These are phyloP conservation scores for Sarcodon sp. DNA, from an alignment of 768 basidiomycete species.

Conservation along the genomic window DNA sequence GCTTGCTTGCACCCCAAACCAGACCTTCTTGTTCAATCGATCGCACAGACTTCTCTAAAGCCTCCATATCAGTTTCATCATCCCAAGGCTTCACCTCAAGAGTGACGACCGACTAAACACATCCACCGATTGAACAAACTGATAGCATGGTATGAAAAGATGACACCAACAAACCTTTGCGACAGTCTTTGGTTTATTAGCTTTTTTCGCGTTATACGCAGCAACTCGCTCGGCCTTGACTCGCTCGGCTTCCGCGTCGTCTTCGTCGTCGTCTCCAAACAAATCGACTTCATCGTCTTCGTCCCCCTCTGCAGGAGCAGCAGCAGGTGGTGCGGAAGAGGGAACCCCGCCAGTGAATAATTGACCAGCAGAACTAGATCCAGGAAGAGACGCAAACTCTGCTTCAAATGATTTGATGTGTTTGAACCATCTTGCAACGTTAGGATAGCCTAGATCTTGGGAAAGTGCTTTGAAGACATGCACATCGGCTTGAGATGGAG, in stretches of 20 bases:
- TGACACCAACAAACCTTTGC: slow-evolving; percentile 54
- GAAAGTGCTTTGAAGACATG: slow-evolving; percentile 76
- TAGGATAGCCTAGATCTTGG: slow-evolving; percentile 48
- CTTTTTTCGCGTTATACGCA: slow-evolving; percentile 90
- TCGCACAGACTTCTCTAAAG: slow-evolving; percentile 72
- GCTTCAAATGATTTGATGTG: slow-evolving; percentile 83
- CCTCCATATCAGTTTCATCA: slow-evolving; percentile 95
- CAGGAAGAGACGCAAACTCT: slow-evolving; percentile 70
- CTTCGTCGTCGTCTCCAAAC: slow-evolving; percentile 57
- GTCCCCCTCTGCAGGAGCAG: slow-evolving; percentile 21
- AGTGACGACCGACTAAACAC: slow-evolving; percentile 82
- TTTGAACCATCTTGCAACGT: slow-evolving; percentile 83
- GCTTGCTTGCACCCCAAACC: slow-evolving; percentile 90
- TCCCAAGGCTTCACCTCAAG: slow-evolving; percentile 99
- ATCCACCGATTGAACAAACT: neutral
- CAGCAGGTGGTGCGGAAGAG: slow-evolving; percentile 29
- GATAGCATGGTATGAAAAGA: slow-evolving; percentile 1
- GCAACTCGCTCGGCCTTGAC: slow-evolving; percentile 83
- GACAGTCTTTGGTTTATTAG: slow-evolving; percentile 71
- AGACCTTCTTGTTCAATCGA: slow-evolving; percentile 84
- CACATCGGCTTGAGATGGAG: slow-evolving; percentile 91
- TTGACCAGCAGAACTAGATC: slow-evolving; percentile 75
- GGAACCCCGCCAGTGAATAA: slow-evolving; percentile 46
- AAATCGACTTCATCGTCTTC: slow-evolving; percentile 48
- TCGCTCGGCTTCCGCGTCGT: slow-evolving; percentile 37